Evolutionary conservation across 257 asterid species (phyloP).

Genomic region (Nicotiana knightiana): DNA sequence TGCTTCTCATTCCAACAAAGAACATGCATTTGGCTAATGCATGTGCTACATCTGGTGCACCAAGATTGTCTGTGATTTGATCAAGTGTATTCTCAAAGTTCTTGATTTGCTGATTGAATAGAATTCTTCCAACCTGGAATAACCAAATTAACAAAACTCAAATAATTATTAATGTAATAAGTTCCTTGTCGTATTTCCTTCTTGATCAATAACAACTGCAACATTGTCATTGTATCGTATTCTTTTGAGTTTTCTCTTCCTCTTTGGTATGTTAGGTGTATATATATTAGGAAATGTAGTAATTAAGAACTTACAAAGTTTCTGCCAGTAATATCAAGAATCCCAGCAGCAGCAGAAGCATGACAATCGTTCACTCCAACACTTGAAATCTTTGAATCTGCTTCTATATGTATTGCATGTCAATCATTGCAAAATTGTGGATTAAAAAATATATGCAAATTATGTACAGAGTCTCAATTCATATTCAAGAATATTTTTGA

Average conservation of each 20-base stretch:
- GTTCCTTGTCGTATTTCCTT: background rate
- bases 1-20: slow-evolving; percentile 96
- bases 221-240: background rate
- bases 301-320: slow-evolving; percentile 7
- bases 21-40: slow-evolving; percentile 50
- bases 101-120: slow-evolving; percentile 74
- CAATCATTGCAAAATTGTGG: no score
- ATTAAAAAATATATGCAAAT: no score
- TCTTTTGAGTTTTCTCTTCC: background rate
- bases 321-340: slow-evolving; percentile 27
- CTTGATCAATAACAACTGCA: no score
- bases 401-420: no score
- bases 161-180: background rate
- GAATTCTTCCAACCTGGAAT: slow-evolving; percentile 60
- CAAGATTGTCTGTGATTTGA: slow-evolving; percentile 43
- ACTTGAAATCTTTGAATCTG: no score
- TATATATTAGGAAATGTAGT: background rate
- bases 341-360: slow-evolving; percentile 39
- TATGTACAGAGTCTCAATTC: no score
- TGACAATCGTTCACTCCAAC: slow-evolving; percentile 19
- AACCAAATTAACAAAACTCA: background rate
- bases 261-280: background rate
- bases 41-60: slow-evolving; percentile 51
- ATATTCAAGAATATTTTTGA: no score
- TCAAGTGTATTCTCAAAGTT: slow-evolving; percentile 78